Conservation (phyloP, 2,329 filamentous ascomycete species). For the Tolypocladium inflatum region DNA sequence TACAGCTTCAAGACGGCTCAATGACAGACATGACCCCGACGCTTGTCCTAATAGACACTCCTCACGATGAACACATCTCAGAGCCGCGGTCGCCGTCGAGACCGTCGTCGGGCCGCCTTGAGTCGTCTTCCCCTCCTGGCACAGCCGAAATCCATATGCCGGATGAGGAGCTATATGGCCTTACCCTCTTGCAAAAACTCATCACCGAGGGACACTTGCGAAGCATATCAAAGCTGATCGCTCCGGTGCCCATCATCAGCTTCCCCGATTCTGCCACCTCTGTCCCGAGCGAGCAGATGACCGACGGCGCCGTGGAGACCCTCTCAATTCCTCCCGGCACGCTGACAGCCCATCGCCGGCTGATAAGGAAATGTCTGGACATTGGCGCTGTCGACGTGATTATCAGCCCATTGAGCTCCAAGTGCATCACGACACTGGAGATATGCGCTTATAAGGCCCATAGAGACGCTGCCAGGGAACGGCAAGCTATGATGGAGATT, state of each 20-base stretch:
- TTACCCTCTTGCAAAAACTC: constrained; percentile 45
- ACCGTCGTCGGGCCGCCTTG: constrained; percentile 37
- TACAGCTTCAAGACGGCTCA: constrained; percentile 42
- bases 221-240: constrained; percentile 45
- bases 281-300: constrained; percentile 21
- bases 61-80: constrained; percentile 36
- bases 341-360: constrained; percentile 21
- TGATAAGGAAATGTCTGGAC: constrained; percentile 67
- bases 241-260: constrained; percentile 45
- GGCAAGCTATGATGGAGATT: constrained; percentile 60
- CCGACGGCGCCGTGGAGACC: constrained; percentile 28
- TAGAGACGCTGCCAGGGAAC: constrained; percentile 65
- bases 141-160: constrained; percentile 29
- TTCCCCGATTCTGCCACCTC: constrained; percentile 20
- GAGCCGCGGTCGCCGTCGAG: constrained; percentile 22
- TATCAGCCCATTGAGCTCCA: constrained; percentile 64
- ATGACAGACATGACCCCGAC: constrained; percentile 45
- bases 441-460: constrained; percentile 78
- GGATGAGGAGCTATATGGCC: constrained; percentile 43
- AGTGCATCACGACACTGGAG: constrained; percentile 65
- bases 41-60: constrained; percentile 47
- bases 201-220: constrained; percentile 48
- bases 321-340: constrained; percentile 12
- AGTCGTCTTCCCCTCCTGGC: constrained; percentile 22
- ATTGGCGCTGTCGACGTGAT: constrained; percentile 82